Conservation (phyloP, 2,329 filamentous ascomycete species). For the Pseudogymnoascus sp. region DNA sequence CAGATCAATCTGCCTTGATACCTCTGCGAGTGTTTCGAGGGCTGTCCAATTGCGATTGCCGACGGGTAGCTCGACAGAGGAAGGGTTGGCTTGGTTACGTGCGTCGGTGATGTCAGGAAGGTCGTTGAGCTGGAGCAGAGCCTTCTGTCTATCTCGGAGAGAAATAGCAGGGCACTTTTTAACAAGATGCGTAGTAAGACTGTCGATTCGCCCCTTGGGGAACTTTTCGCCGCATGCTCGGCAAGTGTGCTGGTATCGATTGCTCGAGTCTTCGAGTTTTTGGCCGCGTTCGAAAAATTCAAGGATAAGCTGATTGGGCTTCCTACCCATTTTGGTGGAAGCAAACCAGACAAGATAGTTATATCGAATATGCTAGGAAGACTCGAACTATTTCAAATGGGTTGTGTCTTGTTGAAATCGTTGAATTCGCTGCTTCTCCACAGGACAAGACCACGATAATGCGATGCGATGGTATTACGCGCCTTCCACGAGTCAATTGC, state of each 20-base stretch:
- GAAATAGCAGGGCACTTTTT: slow-evolving; percentile 79
- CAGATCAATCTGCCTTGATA: slow-evolving; percentile 69
- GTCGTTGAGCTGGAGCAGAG: slow-evolving; percentile 63
- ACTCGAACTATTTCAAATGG: background rate
- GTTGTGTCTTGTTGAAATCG: background rate
- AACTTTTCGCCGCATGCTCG: slow-evolving; percentile 83
- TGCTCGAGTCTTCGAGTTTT: slow-evolving; percentile 82
- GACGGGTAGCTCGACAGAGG: slow-evolving; percentile 34
- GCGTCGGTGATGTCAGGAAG: slow-evolving; percentile 44
- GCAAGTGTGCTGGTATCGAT: slow-evolving; percentile 86
- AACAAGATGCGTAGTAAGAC: slow-evolving; percentile 68
- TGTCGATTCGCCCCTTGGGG: slow-evolving; percentile 80
- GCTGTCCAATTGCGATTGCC: slow-evolving; percentile 62
- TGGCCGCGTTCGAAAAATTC: slow-evolving; percentile 81
- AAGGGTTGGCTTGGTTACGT: slow-evolving; percentile 30
- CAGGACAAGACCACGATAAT: background rate
- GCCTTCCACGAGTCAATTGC: slow-evolving; percentile 3
- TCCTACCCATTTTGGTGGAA: slow-evolving; percentile 57
- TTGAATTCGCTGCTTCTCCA: background rate
- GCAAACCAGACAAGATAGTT: background rate
- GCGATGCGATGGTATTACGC: background rate
- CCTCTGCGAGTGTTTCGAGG: slow-evolving; percentile 78
- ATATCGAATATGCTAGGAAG: background rate
- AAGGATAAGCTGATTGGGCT: slow-evolving; percentile 75
- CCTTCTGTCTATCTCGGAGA: slow-evolving; percentile 64